These are phyloP conservation scores for Metschnikowia noctiluminum DNA, from an alignment of 805 yeast species.

Conservation along the genomic window DNA sequence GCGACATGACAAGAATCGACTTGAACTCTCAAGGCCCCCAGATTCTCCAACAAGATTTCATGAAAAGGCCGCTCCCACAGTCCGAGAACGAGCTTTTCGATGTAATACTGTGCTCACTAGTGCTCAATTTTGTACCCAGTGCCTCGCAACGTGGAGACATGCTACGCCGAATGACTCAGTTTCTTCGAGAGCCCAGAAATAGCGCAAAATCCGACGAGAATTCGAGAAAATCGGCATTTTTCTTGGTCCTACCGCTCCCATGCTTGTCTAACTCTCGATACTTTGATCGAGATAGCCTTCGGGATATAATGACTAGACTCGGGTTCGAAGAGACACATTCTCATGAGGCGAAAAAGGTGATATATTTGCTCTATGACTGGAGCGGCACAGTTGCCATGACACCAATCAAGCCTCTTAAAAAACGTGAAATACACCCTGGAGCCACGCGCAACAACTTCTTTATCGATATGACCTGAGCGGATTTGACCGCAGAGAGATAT, in stretches of 20 bases:
- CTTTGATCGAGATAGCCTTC: slow-evolving; percentile 44
- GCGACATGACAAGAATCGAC: slow-evolving; percentile 62
- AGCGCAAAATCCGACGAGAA: neutral
- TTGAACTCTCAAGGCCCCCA: slow-evolving; percentile 73
- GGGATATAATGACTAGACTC: slow-evolving; percentile 48
- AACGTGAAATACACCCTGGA: slow-evolving; percentile 56
- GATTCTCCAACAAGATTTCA: slow-evolving; percentile 77
- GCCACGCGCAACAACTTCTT: slow-evolving; percentile 67
- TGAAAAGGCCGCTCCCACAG: slow-evolving; percentile 65
- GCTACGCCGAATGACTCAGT: slow-evolving; percentile 58
- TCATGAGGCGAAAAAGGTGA: slow-evolving; percentile 66
- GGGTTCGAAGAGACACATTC: slow-evolving; percentile 52
- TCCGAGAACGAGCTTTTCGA: slow-evolving; percentile 48
- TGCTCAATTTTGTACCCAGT: slow-evolving; percentile 82
- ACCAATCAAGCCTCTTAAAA: slow-evolving; percentile 19
- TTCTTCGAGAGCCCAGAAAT: slow-evolving; percentile 41
- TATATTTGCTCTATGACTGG: slow-evolving; percentile 67
- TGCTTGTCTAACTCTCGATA: slow-evolving; percentile 83
- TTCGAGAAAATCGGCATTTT: slow-evolving; percentile 22
- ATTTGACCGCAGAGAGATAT: neutral
- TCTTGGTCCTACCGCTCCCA: slow-evolving; percentile 85
- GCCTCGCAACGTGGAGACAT: slow-evolving; percentile 71
- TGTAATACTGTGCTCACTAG: slow-evolving; percentile 78
- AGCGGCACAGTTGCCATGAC: slow-evolving; percentile 22
- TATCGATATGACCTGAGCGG: slow-evolving; percentile 27